Conservation (phyloP, 805 yeast genomes). For the Candida parachauliodes region DNA sequence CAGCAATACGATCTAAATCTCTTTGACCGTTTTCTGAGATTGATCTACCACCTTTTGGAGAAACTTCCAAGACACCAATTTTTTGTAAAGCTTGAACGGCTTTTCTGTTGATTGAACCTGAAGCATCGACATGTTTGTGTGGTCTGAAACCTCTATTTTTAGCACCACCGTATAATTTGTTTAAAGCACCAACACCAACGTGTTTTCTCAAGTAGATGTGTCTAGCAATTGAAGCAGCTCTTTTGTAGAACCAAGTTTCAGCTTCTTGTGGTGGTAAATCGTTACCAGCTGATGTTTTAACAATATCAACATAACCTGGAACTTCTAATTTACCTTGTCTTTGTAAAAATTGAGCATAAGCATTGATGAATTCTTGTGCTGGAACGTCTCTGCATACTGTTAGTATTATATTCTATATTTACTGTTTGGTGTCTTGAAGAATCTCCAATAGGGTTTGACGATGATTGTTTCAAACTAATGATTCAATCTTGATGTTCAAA, state of each 20-base stretch:
- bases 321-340: constrained; percentile 99
- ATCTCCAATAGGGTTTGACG: constrained; percentile 4
- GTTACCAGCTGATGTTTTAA: constrained; percentile 98
- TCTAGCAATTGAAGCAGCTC: constrained; percentile 99
- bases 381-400: constrained; percentile 91
- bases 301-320: constrained; percentile 99
- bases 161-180: constrained; percentile 99
- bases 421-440: constrained; percentile 5
- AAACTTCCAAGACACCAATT: constrained; percentile 93
- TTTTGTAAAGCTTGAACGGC: constrained; percentile 97
- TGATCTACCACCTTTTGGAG: constrained; percentile 99
- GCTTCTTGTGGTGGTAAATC: constrained; percentile 99
- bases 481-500: constrained; percentile 6
- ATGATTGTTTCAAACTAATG: neutral
- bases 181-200: constrained; percentile 98
- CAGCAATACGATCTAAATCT: constrained; percentile 99
- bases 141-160: constrained; percentile 99
- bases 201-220: constrained; percentile 99
- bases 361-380: constrained; percentile 99
- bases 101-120: constrained; percentile 99
- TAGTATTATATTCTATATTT: constrained; percentile 15
- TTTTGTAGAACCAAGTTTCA: constrained; percentile 99
- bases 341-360: constrained; percentile 99
- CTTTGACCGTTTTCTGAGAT: constrained; percentile 99
- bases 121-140: constrained; percentile 97